phyloP scores from a whole-genome alignment of 148 eudicot species.

The Amaranthus hypochondriacus region DNA sequence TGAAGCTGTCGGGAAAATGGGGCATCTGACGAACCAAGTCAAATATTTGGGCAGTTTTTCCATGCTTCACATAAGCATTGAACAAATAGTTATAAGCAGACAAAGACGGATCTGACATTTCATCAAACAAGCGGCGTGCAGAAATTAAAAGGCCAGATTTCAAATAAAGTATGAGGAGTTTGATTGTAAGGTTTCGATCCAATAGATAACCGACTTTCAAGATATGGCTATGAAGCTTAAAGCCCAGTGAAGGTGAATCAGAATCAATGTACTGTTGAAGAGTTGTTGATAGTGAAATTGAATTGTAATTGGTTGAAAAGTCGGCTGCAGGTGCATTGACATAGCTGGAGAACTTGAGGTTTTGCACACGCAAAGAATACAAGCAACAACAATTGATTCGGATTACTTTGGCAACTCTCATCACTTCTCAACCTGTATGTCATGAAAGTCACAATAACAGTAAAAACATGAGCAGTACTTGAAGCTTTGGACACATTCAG shows the following conservation, averaged over 20 bases:
- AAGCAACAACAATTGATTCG: slow-evolving; percentile 26
- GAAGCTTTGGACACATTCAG: not conserved
- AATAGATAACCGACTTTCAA: slow-evolving; percentile 58
- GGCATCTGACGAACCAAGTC: slow-evolving; percentile 42
- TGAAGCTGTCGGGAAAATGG: slow-evolving; percentile 64
- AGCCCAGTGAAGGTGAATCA: slow-evolving; percentile 65
- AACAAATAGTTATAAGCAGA: slow-evolving; percentile 79
- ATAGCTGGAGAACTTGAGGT: slow-evolving; percentile 6
- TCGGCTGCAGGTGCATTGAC: slow-evolving; percentile 16
- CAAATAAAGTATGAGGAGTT: slow-evolving; percentile 56
- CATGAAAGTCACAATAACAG: not conserved
- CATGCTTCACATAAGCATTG: slow-evolving; percentile 56
- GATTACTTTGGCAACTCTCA: slow-evolving; percentile 36
- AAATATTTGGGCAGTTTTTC: slow-evolving; percentile 38
- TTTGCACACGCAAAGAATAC: slow-evolving; percentile 21
- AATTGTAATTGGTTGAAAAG: slow-evolving; percentile 25
- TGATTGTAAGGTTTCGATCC: slow-evolving; percentile 59
- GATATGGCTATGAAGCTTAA: slow-evolving; percentile 72
- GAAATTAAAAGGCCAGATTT: slow-evolving; percentile 46
- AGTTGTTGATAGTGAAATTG: slow-evolving; percentile 36
- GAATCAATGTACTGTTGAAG: slow-evolving; percentile 69
- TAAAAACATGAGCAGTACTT: not conserved
- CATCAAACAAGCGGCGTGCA: slow-evolving; percentile 73
- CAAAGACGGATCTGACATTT: slow-evolving; percentile 54
- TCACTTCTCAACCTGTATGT: slow-evolving; percentile 19